A percentile compares a stretch with the other conserved stretches of the same genome.
These are phyloP conservation scores for Chaetomium fimeti DNA, from an alignment of 495 filamentous ascomycete species.

Conservation along the genomic window DNA sequence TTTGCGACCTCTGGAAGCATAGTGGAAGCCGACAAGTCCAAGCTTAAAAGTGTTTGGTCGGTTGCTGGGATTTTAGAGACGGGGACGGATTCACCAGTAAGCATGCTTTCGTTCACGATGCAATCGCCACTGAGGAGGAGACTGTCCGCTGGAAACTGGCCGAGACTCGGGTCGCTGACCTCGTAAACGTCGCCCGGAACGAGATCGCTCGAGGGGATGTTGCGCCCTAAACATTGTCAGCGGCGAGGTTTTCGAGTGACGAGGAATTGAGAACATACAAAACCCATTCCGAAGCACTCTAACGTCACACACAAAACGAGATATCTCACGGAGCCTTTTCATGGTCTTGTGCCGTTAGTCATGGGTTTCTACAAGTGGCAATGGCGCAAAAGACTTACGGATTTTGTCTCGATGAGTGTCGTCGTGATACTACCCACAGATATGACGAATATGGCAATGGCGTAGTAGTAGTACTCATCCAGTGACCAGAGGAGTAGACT, in stretches of 20 bases:
- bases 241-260: constrained; percentile 15
- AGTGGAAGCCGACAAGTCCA: constrained; percentile 75
- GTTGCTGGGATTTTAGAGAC: constrained; percentile 87
- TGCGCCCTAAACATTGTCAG: constrained; percentile 63
- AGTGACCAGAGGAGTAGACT: constrained; percentile 93
- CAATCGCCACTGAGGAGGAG: constrained; percentile 90
- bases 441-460: constrained; percentile 91
- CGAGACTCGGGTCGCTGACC: constrained; percentile 89
- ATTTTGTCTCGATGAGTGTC: constrained; percentile 84
- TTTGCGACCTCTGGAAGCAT: constrained; percentile 77
- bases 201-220: constrained; percentile 79
- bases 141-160: constrained; percentile 92
- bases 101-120: constrained; percentile 99
- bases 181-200: constrained; percentile 98
- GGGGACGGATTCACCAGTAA: constrained; percentile 96
- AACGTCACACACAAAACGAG: constrained; percentile 90
- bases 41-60: constrained; percentile 69
- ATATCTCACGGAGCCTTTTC: constrained; percentile 86
- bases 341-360: constrained; percentile 61
- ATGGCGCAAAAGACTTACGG: constrained; percentile 51
- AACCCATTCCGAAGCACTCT: constrained; percentile 92
- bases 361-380: neutral
- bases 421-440: constrained; percentile 87
- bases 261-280: constrained; percentile 58
- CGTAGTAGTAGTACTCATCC: constrained; percentile 97